These are phyloP conservation scores for Sodiomyces alkalinus DNA, from an alignment of 2,329 filamentous ascomycete species.

Conservation along the genomic window DNA sequence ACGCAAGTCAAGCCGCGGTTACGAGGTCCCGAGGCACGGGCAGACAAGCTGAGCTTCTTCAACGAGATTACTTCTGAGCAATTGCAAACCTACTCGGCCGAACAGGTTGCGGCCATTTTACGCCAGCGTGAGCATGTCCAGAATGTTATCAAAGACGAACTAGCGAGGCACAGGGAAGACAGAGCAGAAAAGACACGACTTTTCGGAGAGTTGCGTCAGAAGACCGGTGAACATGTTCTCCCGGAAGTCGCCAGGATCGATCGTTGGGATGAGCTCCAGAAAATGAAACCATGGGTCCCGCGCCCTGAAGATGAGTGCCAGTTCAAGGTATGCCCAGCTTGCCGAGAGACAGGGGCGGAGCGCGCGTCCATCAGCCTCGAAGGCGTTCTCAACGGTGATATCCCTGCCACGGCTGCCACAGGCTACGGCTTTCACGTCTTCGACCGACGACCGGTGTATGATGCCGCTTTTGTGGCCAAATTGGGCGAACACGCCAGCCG, in stretches of 20 bases:
- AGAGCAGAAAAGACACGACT: too few species aligned
- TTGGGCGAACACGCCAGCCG: too few species aligned
- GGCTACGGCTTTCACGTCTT: slow-evolving; percentile 36
- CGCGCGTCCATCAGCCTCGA: slow-evolving; percentile 34
- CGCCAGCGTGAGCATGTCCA: slow-evolving; percentile 32
- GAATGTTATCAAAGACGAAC: not conserved
- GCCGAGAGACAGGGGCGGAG: slow-evolving; percentile 26
- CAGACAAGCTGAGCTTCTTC: slow-evolving; percentile 28
- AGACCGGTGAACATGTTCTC: not conserved
- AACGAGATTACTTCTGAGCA: slow-evolving; percentile 26
- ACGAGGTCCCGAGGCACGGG: slow-evolving; percentile 23
- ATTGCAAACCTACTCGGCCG: slow-evolving; percentile 27
- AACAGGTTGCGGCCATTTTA: slow-evolving; percentile 32
- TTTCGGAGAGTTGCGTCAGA: not conserved
- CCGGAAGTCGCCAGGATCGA: too few species aligned
- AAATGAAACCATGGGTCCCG: slow-evolving; percentile 22
- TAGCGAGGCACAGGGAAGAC: not conserved
- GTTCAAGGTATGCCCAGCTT: slow-evolving; percentile 33
- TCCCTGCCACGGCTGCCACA: slow-evolving; percentile 30
- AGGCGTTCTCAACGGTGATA: slow-evolving; percentile 31
- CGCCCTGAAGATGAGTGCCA: slow-evolving; percentile 27
- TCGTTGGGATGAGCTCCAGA: slow-evolving; percentile 1
- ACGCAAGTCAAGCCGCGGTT: slow-evolving; percentile 19
- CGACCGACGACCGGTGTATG: slow-evolving; percentile 25
- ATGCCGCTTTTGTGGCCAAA: slow-evolving; percentile 21